Base-by-base conservation (phyloP, 805 yeast species). In the Suhomyces sp. region DNA sequence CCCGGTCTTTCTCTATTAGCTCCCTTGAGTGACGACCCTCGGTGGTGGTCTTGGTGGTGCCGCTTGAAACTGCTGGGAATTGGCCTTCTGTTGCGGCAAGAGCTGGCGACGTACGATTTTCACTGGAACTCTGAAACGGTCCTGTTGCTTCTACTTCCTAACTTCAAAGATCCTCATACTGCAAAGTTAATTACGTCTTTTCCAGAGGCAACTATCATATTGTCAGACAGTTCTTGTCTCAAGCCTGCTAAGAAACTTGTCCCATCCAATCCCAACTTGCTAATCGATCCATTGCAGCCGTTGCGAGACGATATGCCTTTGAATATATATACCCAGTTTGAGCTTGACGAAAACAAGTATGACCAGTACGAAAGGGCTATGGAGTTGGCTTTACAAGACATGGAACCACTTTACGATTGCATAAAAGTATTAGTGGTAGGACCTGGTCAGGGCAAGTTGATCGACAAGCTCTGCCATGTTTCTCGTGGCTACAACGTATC, bases 381-480 rank as follows among this genome's bases (percentile, higher is more conserved):
- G 5, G 71, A 70, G 24, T 65, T 74, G 44, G 90, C 92, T 0
- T 54, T 87, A 2, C n/a, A 46, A 1, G 76, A 65, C 40, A 49
- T 57, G 31, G 17, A 13, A 5, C 24, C 15, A 6, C 47, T 22
- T 9, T 44, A 26, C n/a, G 44, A 15, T 2, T 10, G 27, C 5
- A 15, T 61, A 2, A 53, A 50, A 2, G 70, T 88, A 7, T 76
- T 87, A 4, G 78, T 92, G 2, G 84, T 87, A 2, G 97, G 97
- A 0, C 94, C 97, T 0, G 97, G 97, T 0, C 72, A 90, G 45
- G 97, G 97, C 0, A 92, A 93, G 0, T 68, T 92, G 27, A 84
- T 91, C 2, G 84, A 84, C 44, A 72, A 36, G 59, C 68, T 53
- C 24, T 55, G 40, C 10, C 3, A 46, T 38, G 7, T 48, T 49